These are phyloP conservation scores for Candida orba DNA, from an alignment of 805 yeast genomes.

Conservation along the genomic window DNA sequence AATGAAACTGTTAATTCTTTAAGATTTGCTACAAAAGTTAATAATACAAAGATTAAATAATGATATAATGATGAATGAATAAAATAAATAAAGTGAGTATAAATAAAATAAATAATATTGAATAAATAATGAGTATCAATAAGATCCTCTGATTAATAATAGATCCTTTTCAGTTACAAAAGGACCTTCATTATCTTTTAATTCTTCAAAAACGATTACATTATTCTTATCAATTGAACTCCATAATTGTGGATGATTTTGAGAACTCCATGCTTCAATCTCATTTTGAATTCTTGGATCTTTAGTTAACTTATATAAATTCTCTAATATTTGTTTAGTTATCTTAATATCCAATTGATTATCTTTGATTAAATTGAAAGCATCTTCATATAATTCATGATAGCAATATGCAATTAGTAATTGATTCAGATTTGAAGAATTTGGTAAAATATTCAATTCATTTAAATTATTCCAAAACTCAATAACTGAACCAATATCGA, in stretches of 20 bases:
- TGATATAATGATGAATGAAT: not conserved
- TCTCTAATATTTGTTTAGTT: constrained; percentile 36
- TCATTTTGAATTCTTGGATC: constrained; percentile 11
- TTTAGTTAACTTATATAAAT: constrained; percentile 38
- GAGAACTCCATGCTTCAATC: constrained; percentile 30
- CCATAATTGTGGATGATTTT: constrained; percentile 32
- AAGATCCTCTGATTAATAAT: constrained; percentile 10
- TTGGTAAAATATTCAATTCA: constrained; percentile 43
- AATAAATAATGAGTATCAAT: constrained; percentile 1
- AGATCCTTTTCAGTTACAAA: constrained; percentile 8
- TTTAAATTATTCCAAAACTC: constrained; percentile 54
- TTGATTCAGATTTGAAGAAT: constrained; percentile 46
- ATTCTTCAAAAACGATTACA: constrained; percentile 1
- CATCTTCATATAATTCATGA: constrained; percentile 51
- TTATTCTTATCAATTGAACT: constrained; percentile 21
- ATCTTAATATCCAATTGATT: constrained; percentile 38
- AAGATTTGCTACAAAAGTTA: constrained; percentile 83
- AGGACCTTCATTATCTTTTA: constrained; percentile 5
- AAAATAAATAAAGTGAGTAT: constrained; percentile 2
- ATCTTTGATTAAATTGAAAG: constrained; percentile 41
- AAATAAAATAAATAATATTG: constrained; percentile 3
- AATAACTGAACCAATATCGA: constrained; percentile 46
- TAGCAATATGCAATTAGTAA: constrained; percentile 65
- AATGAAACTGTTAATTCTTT: constrained; percentile 79
- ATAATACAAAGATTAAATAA: constrained; percentile 37